These are phyloP conservation scores for Zymoseptoria crescenta DNA, from an alignment of 2,329 filamentous ascomycete species.

Conservation along the genomic window DNA sequence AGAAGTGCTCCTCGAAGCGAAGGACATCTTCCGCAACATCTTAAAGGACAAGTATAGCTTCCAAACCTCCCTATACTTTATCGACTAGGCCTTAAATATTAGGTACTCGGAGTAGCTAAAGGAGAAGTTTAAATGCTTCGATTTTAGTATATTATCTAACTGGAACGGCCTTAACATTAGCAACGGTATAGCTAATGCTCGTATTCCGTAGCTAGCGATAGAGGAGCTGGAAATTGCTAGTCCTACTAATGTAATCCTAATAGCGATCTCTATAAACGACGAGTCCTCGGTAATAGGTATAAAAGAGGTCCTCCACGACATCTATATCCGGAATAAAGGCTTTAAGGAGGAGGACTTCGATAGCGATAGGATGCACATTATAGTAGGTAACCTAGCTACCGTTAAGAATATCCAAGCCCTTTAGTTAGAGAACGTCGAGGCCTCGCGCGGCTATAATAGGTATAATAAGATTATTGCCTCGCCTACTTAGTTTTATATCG, in stretches of 20 bases:
- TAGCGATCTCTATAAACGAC: slow-evolving; percentile 1
- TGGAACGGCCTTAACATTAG: neutral
- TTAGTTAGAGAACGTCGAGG: neutral
- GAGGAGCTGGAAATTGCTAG: neutral
- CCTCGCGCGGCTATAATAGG: neutral
- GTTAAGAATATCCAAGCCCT: neutral
- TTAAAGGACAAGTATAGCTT: no score
- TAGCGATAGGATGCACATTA: neutral
- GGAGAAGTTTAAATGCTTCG: neutral
- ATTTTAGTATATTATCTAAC: neutral
- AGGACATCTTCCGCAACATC: neutral
- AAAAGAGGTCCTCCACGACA: neutral
- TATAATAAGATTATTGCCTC: neutral
- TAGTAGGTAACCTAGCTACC: neutral
- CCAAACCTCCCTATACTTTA: no score
- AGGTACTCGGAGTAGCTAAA: neutral
- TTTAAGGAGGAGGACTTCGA: neutral
- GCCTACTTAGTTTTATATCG: neutral
- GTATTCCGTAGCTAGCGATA: neutral
- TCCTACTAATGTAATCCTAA: neutral
- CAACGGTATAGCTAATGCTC: neutral
- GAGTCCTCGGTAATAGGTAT: neutral
- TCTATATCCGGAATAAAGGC: neutral
- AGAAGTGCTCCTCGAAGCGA: neutral
- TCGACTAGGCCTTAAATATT: neutral